phyloP scores from a whole-genome alignment of 352 stramenopile species.

The Pythium apleroticum region DNA sequence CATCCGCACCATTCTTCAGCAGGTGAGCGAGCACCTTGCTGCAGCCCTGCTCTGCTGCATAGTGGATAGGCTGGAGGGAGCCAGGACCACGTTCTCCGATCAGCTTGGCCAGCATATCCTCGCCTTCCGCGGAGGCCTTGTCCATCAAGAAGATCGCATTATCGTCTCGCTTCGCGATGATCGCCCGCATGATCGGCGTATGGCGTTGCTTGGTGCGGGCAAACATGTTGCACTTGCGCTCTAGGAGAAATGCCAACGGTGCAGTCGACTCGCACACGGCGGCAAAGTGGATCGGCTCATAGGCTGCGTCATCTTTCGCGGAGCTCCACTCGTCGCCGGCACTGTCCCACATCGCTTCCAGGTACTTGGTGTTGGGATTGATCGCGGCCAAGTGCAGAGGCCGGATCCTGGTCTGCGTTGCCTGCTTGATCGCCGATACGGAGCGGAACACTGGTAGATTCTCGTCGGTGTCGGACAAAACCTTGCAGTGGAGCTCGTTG shows the following conservation, averaged over 20 bases:
- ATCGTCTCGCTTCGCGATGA: conserved; percentile 43
- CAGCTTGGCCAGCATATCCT: conserved; percentile 35
- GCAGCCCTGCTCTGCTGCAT: conserved; percentile 47
- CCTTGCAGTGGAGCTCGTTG: conserved; percentile 61
- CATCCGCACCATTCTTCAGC: conserved; percentile 48
- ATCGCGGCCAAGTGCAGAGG: conserved; percentile 74
- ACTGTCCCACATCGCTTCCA: conserved; percentile 57
- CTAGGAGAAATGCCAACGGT: conserved; percentile 61
- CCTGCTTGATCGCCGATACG: conserved; percentile 72
- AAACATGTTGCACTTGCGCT: conserved; percentile 54
- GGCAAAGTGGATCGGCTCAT: conserved; percentile 70
- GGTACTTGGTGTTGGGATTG: conserved; percentile 69
- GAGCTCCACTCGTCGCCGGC: conserved; percentile 48
- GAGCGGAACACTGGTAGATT: conserved; percentile 49
- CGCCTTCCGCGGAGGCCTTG: conserved; percentile 40
- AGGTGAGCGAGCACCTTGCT: conserved; percentile 45
- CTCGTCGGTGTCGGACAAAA: conserved; percentile 43
- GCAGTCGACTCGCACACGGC: conserved; percentile 50
- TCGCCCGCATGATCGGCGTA: conserved; percentile 63
- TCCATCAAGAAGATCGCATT: conserved; percentile 66
- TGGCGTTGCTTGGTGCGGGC: conserved; percentile 57
- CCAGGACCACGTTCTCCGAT: conserved; percentile 46
- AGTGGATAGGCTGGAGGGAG: conserved; percentile 65
- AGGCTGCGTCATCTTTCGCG: conserved; percentile 59
- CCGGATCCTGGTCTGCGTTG: conserved; percentile 54